Percentiles rank a stretch among this genome's conserved stretches.
Conservation (phyloP, 169 alveolate genomes). For the Plasmodium gaboni region DNA sequence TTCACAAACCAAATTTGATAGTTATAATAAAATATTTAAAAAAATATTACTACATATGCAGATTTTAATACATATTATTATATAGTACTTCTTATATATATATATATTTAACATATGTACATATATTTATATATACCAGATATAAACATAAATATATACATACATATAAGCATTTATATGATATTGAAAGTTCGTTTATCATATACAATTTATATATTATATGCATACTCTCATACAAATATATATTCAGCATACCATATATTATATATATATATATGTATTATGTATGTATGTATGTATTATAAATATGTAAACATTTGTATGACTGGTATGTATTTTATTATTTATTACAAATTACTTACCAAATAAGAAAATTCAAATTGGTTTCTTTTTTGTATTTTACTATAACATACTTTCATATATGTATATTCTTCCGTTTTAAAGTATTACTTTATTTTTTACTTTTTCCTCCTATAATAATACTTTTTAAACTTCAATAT, state of each 20-base stretch:
- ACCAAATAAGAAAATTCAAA: constrained; percentile 58
- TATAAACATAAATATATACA: too few relatives aligned
- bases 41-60: too few relatives aligned
- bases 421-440: constrained; percentile 32
- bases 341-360: constrained; percentile 9
- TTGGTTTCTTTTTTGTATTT: constrained; percentile 49
- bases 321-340: constrained; percentile 5
- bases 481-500: constrained; percentile 5
- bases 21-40: too few relatives aligned
- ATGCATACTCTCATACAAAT: background rate
- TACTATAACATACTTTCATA: constrained; percentile 72
- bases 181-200: too few relatives aligned
- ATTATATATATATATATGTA: background rate
- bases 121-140: too few relatives aligned
- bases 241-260: background rate
- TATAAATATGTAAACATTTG: background rate
- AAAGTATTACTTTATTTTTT: constrained; percentile 33
- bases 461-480: constrained; percentile 21
- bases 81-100: too few relatives aligned
- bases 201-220: too few relatives aligned
- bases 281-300: background rate
- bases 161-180: too few relatives aligned
- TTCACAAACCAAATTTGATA: too few relatives aligned
- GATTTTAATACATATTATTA: too few relatives aligned
- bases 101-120: too few relatives aligned